Base-by-base conservation (phyloP, 345 rosid species). In the Melaleuca alternifolia region DNA sequence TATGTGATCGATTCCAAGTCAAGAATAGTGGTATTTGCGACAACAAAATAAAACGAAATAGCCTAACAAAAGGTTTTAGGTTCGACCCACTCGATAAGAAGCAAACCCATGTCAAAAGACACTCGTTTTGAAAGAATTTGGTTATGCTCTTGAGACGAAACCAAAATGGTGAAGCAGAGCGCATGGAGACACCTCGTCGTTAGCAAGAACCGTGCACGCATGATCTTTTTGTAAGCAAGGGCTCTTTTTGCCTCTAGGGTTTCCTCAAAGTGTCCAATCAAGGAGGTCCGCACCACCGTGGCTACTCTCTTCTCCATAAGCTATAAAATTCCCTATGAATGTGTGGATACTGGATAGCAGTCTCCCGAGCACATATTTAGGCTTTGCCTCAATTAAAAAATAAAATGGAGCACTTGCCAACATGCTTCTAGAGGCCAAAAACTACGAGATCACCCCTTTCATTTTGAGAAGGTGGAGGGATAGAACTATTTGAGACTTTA, bases 381-480 rank as follows among this genome's bases (percentile, higher is more conserved):
- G 11, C 8, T 33, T 16, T 9, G 21, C 5, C 77, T 33, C 77
- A 16, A 65, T 33, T 12, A 5, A 5, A 65, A 65, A 65, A 65
- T 16, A 65, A 65, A 33, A 2, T 5, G 24, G 12, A 65, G 20
- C 24, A 65, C 3, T 23, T 33, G 16, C 9, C 6, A 33, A 8
- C 0, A 3, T 4, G 4, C 8, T 33, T 65, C 33, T 2, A 15
- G 3, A 1, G 24, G 33, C 48, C 79, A 18, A 71, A 3, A 41
- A 37, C 12, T 37, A 18, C 10, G 13, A 71, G 46, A 0, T 71
- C 11, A 0, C 21, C 11, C 7, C 13, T 18, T 20, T 18, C 24
- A 33, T 71, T 18, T 0, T 3, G 2, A n/a, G 12, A 1, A 0
- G 6, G 10, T 4, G 61, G 12, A 23, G 13, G 2, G 28, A 56